A percentile compares a stretch with the other conserved stretches of the same genome.
Evolutionary conservation across 805 yeast species (phyloP).

Genomic region (Metschnikowia matae): DNA sequence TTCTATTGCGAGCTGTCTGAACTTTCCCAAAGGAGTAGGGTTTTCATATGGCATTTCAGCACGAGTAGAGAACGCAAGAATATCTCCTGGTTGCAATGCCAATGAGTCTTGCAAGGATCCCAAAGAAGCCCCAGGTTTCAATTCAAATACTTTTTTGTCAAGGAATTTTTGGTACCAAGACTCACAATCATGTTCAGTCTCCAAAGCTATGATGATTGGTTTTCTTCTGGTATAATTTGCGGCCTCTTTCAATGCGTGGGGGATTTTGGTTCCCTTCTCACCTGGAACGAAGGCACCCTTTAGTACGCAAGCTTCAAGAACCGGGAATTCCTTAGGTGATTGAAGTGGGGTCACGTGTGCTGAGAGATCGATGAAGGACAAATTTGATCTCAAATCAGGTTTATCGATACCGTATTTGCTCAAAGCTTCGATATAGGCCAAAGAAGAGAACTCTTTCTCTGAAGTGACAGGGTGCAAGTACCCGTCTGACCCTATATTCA

Average conservation of each 20-base stretch:
- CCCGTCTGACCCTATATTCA: conserved; percentile 30
- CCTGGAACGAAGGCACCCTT: conserved; percentile 40
- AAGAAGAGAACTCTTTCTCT: conserved; percentile 25
- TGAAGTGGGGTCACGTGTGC: conserved; percentile 29
- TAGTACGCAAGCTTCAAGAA: conserved; percentile 71
- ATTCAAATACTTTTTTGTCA: conserved; percentile 23
- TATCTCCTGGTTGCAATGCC: conserved; percentile 59
- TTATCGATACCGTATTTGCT: conserved; percentile 83
- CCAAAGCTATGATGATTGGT: conserved; percentile 55
- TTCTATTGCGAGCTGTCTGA: conserved; percentile 69
- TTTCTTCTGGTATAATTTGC: conserved; percentile 50
- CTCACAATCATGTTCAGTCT: conserved; percentile 32
- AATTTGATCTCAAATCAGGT: conserved; percentile 75
- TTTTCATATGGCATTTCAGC: conserved; percentile 71
- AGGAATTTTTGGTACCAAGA: conserved; percentile 43
- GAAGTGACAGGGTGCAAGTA: conserved; percentile 20
- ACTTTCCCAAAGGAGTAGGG: conserved; percentile 90
- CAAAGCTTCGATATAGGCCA: conserved; percentile 69
- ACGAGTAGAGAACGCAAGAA: conserved; percentile 77
- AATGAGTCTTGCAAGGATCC: conserved; percentile 24
- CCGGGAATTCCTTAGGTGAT: conserved; percentile 48
- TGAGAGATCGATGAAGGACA: conserved; percentile 50
- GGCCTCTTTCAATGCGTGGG: conserved; percentile 37
- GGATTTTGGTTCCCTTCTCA: conserved; percentile 22
- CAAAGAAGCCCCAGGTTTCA: conserved; percentile 16